phyloP scores from a whole-genome alignment of 352 stramenopile species.

The Phytopythium delawarense region DNA sequence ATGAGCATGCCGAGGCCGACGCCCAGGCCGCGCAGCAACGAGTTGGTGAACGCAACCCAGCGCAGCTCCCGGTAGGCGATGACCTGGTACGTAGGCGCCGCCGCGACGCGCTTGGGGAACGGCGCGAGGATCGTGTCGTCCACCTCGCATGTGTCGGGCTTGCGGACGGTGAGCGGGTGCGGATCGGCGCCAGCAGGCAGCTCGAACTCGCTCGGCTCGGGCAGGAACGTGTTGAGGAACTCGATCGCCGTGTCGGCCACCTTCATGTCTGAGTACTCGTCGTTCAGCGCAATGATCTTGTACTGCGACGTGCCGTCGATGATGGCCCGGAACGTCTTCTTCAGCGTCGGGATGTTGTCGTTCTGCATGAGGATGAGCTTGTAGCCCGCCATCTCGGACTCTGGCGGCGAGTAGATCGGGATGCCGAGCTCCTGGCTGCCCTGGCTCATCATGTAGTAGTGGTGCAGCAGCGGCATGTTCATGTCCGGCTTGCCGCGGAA shows the following conservation, averaged over 20 bases:
- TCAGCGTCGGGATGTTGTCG: constrained; percentile 71
- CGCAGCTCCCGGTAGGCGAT: constrained; percentile 77
- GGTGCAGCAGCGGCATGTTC: constrained; percentile 85
- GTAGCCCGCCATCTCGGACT: constrained; percentile 78
- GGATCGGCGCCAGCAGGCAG: constrained; percentile 29
- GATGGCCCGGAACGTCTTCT: constrained; percentile 64
- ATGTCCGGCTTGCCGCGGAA: constrained; percentile 84
- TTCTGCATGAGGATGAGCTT: constrained; percentile 85
- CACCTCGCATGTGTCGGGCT: constrained; percentile 71
- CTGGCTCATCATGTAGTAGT: constrained; percentile 87
- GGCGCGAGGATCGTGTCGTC: constrained; percentile 67
- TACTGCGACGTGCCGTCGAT: constrained; percentile 57
- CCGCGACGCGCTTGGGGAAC: constrained; percentile 55
- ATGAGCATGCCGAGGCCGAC: constrained; percentile 76
- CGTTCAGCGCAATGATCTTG: constrained; percentile 83
- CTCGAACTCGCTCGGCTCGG: constrained; percentile 67
- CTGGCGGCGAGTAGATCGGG: constrained; percentile 62
- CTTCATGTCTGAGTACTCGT: constrained; percentile 83
- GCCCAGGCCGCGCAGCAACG: constrained; percentile 67
- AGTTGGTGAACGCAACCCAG: constrained; percentile 78
- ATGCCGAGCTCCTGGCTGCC: constrained; percentile 77
- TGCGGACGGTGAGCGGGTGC: constrained; percentile 50
- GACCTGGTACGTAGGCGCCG: constrained; percentile 72
- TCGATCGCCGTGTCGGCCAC: constrained; percentile 63
- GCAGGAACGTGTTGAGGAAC: constrained; percentile 72